Percentiles rank a stretch among this genome's conserved stretches.
These are phyloP conservation scores for Tulasnella sp. DNA, from an alignment of 768 basidiomycete species.

Conservation along the genomic window DNA sequence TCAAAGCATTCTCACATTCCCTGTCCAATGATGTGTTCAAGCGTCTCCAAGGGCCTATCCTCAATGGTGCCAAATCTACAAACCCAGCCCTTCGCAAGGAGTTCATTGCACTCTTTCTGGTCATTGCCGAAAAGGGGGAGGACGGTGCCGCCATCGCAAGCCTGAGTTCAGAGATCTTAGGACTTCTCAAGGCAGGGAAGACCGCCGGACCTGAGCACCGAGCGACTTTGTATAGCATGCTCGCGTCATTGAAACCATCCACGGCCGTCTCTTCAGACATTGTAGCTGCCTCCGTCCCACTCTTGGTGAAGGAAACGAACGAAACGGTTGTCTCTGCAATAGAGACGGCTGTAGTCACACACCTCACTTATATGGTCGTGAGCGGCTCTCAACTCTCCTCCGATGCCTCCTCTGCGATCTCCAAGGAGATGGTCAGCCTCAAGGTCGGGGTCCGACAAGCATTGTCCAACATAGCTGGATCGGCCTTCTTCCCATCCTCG, in stretches of 20 bases:
- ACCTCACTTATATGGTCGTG: constrained; percentile 47
- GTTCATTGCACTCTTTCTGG: constrained; percentile 47
- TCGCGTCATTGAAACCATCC: constrained; percentile 43
- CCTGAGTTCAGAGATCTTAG: constrained; percentile 57
- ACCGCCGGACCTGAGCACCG: constrained; percentile 83
- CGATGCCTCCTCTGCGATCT: constrained; percentile 40
- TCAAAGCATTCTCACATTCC: constrained; percentile 42
- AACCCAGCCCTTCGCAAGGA: constrained; percentile 50
- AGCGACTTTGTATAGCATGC: constrained; percentile 68
- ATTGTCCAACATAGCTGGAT: constrained; percentile 53
- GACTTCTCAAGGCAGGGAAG: constrained; percentile 74
- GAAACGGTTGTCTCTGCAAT: constrained; percentile 53
- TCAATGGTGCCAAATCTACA: constrained; percentile 65
- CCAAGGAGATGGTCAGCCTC: constrained; percentile 58
- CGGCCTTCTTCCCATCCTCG: constrained; percentile 42
- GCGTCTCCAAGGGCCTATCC: constrained; percentile 44
- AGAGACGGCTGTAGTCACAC: constrained; percentile 42
- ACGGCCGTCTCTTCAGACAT: constrained; percentile 38
- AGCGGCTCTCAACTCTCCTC: constrained; percentile 26
- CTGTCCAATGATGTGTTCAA: constrained; percentile 41
- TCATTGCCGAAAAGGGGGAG: constrained; percentile 32
- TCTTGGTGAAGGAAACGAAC: constrained; percentile 66
- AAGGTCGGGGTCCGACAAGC: constrained; percentile 55
- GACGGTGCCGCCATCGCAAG: constrained; percentile 51
- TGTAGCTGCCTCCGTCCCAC: constrained; percentile 32